A percentile compares a stretch with the other conserved stretches of the same genome.
Evolutionary conservation across 2,329 filamentous ascomycete species (phyloP).

Genomic region (Drechslerella coelobrocha): DNA sequence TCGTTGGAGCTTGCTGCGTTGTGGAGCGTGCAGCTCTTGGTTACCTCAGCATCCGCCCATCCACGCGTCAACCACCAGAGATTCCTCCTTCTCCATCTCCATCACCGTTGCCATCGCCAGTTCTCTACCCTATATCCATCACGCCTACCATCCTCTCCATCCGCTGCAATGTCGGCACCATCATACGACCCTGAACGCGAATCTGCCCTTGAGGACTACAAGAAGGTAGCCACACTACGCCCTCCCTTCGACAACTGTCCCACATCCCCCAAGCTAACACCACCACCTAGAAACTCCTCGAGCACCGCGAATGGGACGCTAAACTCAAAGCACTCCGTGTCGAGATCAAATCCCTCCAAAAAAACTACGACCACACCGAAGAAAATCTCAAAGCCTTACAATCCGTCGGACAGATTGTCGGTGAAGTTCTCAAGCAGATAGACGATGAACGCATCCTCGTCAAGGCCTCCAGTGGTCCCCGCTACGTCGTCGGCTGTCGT

Average conservation of each 20-base stretch:
- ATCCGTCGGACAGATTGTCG: slow-evolving; percentile 98
- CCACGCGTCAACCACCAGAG: slow-evolving; percentile 43
- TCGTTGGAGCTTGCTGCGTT: not conserved
- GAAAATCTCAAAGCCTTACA: slow-evolving; percentile 99
- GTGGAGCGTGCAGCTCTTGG: slow-evolving; percentile 13
- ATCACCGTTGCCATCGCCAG: slow-evolving; percentile 4
- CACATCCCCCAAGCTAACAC: slow-evolving; percentile 17
- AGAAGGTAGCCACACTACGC: slow-evolving; percentile 62
- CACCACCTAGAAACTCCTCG: slow-evolving; percentile 66
- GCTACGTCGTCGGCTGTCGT: slow-evolving; percentile 97
- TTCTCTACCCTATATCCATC: not conserved
- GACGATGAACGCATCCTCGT: slow-evolving; percentile 96
- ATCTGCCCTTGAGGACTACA: slow-evolving; percentile 78
- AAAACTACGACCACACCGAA: slow-evolving; percentile 94
- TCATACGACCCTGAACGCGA: slow-evolving; percentile 65
- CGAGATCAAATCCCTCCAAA: slow-evolving; percentile 94
- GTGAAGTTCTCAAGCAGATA: slow-evolving; percentile 97
- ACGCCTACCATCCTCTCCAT: slow-evolving; percentile 9
- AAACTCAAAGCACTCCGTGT: slow-evolving; percentile 93
- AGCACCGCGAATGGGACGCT: slow-evolving; percentile 97
- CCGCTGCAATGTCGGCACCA: slow-evolving; percentile 24
- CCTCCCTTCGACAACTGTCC: not conserved
- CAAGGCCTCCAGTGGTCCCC: slow-evolving; percentile 93
- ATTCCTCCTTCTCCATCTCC: slow-evolving; percentile 10
- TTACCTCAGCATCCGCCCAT: slow-evolving; percentile 7